Percentiles rank a stretch among this genome's conserved stretches.
Conservation (phyloP, 1,139 yeast species). For the Kodamaea alishanica region DNA sequence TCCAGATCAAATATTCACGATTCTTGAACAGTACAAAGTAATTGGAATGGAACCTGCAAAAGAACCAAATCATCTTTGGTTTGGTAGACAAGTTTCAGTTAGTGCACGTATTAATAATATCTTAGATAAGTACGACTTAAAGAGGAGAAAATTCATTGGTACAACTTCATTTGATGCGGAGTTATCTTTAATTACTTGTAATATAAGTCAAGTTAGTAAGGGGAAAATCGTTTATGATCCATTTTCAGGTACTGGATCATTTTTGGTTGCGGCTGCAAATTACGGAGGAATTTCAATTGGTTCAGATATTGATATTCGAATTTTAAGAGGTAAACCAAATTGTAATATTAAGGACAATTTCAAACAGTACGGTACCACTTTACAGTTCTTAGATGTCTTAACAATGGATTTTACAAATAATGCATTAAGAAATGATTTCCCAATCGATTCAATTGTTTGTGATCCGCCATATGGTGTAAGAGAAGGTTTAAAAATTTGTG, state of each 20-base stretch:
- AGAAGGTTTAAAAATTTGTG: conserved; percentile 91
- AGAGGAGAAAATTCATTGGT: conserved; percentile 83
- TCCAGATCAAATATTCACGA: conserved; percentile 69
- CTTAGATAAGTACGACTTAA: conserved; percentile 76
- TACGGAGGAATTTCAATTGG: conserved; percentile 83
- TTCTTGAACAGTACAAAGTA: conserved; percentile 68
- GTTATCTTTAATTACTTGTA: conserved; percentile 76
- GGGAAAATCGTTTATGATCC: conserved; percentile 85
- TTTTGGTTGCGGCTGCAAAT: conserved; percentile 81
- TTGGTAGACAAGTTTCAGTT: conserved; percentile 68
- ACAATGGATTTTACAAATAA: conserved; percentile 96
- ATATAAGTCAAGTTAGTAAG: conserved; percentile 69
- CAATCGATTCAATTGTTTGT: conserved; percentile 79
- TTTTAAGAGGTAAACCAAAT: conserved; percentile 66
- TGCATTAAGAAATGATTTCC: conserved; percentile 61
- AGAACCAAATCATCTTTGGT: conserved; percentile 57
- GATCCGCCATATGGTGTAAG: conserved; percentile 99
- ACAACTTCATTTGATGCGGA: conserved; percentile 97
- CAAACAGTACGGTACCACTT: conserved; percentile 61
- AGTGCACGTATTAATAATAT: conserved; percentile 61
- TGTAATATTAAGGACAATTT: conserved; percentile 62
- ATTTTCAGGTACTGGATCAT: conserved; percentile 95
- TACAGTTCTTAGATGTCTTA: conserved; percentile 65
- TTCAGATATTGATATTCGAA: conserved; percentile 86
- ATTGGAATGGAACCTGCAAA: conserved; percentile 50